Evolutionary conservation across 2,329 filamentous ascomycete genomes (phyloP), one percentile per base, ranked within the genome.

Genomic region (Calonectria naviculata): DNA sequence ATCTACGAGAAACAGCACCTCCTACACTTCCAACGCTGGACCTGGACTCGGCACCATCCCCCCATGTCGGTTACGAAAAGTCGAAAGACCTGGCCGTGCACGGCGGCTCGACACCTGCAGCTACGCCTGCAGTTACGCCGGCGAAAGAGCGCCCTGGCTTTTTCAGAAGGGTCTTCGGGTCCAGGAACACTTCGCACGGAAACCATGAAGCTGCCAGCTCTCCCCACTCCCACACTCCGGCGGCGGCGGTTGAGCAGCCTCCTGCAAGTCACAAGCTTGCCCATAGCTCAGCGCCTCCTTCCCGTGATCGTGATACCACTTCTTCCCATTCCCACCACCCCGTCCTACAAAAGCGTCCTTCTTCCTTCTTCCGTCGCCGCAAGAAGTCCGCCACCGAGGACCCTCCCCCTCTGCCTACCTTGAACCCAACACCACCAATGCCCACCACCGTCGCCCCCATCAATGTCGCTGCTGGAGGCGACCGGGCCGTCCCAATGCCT

Each of bases 351-450:
- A 98, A 98, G 86, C 98, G 98, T 83, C 91, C 94, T 5, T 97
- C 96, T 1, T 96, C 95, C 0, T 98, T 99, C 85, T 98, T 98
- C 85, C 90, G 97, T 73, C 90, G 97, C 71, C 90, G 95, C 73
- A 98, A 98, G 89, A 97, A 96, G 88, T 98, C 95, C 6, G 84
- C 95, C 38, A 90, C 91, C 17, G 95, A 97, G 73, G 88, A 90
- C 26, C 88, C 88, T 44, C 91, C 93, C 38, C 91, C 93, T 10
- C 83, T 92, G 34, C 89, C 89, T 1, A 77, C 83, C 36, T 87
- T 82, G 70, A 87, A 80, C 71, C 84, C 82, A 77, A 83, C 82
- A 42, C 82, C 84, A 8, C 83, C 85, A 1, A 74, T 85, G 62
- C 82, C 86, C 26, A 77, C 86, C 26, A 77, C 80, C 31, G 75